Conservation (phyloP, 1,139 yeast species). For the Pichia sp. region DNA sequence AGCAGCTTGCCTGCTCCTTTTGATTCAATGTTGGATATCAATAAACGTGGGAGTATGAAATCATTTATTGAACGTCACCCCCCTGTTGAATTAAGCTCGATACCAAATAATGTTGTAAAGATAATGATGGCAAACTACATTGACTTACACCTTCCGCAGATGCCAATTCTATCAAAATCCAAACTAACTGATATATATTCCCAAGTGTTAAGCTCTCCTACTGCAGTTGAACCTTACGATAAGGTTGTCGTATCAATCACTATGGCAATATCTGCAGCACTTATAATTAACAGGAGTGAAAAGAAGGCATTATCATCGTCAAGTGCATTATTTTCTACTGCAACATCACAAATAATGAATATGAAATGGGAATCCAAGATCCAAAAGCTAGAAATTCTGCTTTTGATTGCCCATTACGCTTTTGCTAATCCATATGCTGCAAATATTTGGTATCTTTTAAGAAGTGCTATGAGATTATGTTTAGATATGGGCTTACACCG, state of each 20-base stretch:
- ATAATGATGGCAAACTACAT: constrained; percentile 16
- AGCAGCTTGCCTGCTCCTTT: constrained; percentile 20
- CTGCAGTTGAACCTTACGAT: constrained; percentile 12
- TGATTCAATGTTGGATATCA: constrained; percentile 13
- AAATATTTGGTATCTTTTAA: constrained; percentile 16
- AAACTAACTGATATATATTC: constrained; percentile 6
- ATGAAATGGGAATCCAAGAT: constrained; percentile 14
- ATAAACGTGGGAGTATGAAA: constrained; percentile 15
- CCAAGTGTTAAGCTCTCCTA: constrained; percentile 9
- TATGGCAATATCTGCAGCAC: constrained; percentile 21
- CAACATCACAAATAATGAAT: constrained; percentile 13
- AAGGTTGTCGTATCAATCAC: constrained; percentile 16
- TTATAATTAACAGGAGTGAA: constrained; percentile 18
- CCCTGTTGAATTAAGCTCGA: constrained; percentile 17
- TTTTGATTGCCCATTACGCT: constrained; percentile 20
- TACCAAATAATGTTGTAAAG: constrained; percentile 16
- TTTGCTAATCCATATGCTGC: constrained; percentile 23
- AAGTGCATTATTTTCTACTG: constrained; percentile 17
- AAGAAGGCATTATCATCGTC: constrained; percentile 19
- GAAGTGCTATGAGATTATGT: constrained; percentile 17
- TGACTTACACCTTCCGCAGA: constrained; percentile 19
- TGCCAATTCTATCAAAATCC: constrained; percentile 17
- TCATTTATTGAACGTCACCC: constrained; percentile 14
- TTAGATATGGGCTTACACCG: constrained; percentile 19
- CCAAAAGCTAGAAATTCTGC: constrained; percentile 14